These are phyloP conservation scores for Boletellus emodensis DNA, from an alignment of 768 basidiomycete species.

Conservation along the genomic window DNA sequence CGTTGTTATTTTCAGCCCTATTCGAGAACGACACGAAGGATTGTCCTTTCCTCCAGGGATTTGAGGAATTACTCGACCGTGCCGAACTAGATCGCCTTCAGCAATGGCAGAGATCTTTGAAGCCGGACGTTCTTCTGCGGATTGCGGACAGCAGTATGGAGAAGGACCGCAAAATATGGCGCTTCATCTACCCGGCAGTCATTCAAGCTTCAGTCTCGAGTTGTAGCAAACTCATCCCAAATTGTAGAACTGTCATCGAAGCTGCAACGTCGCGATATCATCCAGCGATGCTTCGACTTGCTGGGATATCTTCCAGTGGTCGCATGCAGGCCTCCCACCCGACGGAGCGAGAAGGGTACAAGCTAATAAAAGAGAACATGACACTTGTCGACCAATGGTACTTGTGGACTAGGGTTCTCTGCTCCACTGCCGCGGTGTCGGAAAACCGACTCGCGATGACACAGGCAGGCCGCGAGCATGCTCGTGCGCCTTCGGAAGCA, in stretches of 20 bases:
- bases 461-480: conserved; percentile 58
- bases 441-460: conserved; percentile 57
- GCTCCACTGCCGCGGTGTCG: conserved; percentile 68
- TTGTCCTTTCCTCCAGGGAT: conserved; percentile 51
- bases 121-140: conserved; percentile 54
- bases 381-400: conserved; percentile 73
- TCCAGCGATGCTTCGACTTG: conserved; percentile 64
- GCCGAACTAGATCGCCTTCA: conserved; percentile 57
- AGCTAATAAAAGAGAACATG: conserved; percentile 54
- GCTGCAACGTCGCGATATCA: conserved; percentile 70
- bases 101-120: conserved; percentile 60
- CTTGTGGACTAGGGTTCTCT: conserved; percentile 80
- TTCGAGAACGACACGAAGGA: conserved; percentile 49
- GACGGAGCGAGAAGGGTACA: conserved; percentile 50
- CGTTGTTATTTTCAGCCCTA: conserved; percentile 45
- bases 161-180: conserved; percentile 71
- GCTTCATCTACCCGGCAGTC: conserved; percentile 64
- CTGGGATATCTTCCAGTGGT: conserved; percentile 61
- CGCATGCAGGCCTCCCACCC: conserved; percentile 38
- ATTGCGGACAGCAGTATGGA: conserved; percentile 70
- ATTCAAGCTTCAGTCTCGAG: conserved; percentile 54
- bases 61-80: conserved; percentile 63
- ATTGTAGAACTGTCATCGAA: conserved; percentile 63
- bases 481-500: conserved; percentile 64
- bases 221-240: conserved; percentile 40